These are phyloP conservation scores for Alternaria conjuncta DNA, from an alignment of 2,329 filamentous ascomycete genomes.

Conservation along the genomic window DNA sequence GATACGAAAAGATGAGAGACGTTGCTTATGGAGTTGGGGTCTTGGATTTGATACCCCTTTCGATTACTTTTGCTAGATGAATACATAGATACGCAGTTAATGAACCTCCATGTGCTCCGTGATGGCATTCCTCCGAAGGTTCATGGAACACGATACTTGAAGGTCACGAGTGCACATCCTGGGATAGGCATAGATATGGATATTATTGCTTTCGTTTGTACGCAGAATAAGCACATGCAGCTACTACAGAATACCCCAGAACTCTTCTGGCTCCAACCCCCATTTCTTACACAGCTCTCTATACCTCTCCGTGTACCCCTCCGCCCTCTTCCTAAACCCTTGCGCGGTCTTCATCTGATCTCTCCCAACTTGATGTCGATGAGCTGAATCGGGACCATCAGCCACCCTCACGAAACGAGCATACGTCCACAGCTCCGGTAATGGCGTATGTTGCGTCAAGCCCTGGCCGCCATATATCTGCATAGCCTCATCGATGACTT, in stretches of 20 bases:
- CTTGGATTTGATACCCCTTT: slow-evolving; percentile 7
- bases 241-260: slow-evolving; percentile 35
- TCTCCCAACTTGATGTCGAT: slow-evolving; percentile 52
- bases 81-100: background rate
- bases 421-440: slow-evolving; percentile 54
- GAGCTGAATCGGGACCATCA: slow-evolving; percentile 52
- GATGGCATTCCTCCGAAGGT: background rate
- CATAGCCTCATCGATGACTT: slow-evolving; percentile 54
- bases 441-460: slow-evolving; percentile 51
- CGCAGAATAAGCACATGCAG: accelerated
- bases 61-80: background rate
- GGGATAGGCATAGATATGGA: background rate
- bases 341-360: slow-evolving; percentile 53
- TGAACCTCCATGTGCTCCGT: background rate
- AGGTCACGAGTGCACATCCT: background rate
- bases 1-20: too few relatives aligned
- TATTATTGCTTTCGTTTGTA: slow-evolving; percentile 4
- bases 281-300: slow-evolving; percentile 46
- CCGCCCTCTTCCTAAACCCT: slow-evolving; percentile 42
- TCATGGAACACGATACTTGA: background rate
- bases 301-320: slow-evolving; percentile 44
- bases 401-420: slow-evolving; percentile 52
- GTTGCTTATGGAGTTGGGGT: background rate
- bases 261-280: slow-evolving; percentile 38
- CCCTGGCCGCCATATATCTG: slow-evolving; percentile 53